These are phyloP conservation scores for Bimuria novae-zelandiae DNA, from an alignment of 2,329 filamentous ascomycete genomes.

Conservation along the genomic window DNA sequence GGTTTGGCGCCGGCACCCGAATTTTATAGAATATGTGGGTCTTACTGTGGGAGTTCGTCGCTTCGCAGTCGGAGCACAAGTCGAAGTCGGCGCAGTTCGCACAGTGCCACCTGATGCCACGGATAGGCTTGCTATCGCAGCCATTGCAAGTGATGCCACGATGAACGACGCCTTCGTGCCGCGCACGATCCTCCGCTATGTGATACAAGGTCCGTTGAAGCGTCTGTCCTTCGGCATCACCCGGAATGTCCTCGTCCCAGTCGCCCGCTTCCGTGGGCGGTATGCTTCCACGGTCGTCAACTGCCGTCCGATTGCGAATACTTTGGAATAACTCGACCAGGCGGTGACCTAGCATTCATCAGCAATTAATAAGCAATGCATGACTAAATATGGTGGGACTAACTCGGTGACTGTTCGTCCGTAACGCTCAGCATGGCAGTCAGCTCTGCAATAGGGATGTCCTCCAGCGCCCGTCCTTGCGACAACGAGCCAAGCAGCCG, in stretches of 20 bases:
- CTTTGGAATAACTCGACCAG: slow-evolving; percentile 29
- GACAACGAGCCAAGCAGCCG: slow-evolving; percentile 31
- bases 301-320: slow-evolving; percentile 23
- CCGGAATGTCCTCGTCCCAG: slow-evolving; percentile 46
- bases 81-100: slow-evolving; percentile 96
- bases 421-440: slow-evolving; percentile 26
- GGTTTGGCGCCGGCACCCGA: slow-evolving; percentile 82
- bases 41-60: slow-evolving; percentile 74
- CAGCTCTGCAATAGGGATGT: slow-evolving; percentile 20
- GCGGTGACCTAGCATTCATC: too few species aligned
- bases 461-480: slow-evolving; percentile 20
- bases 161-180: slow-evolving; percentile 77
- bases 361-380: too few species aligned
- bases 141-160: slow-evolving; percentile 90
- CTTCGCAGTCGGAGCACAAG: slow-evolving; percentile 90
- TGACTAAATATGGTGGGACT: slow-evolving; percentile 13
- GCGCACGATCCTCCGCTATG: slow-evolving; percentile 91
- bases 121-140: slow-evolving; percentile 85
- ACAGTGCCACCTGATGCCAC: slow-evolving; percentile 90
- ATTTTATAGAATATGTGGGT: slow-evolving; percentile 98
- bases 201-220: slow-evolving; percentile 85
- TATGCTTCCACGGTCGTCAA: slow-evolving; percentile 34
- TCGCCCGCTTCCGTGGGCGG: slow-evolving; percentile 36
- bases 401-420: slow-evolving; percentile 5
- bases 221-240: slow-evolving; percentile 68